Evolutionary conservation across 768 basidiomycete species (phyloP), one percentile per base, ranked within the genome.

Genomic region (Mycena albidolilacea): DNA sequence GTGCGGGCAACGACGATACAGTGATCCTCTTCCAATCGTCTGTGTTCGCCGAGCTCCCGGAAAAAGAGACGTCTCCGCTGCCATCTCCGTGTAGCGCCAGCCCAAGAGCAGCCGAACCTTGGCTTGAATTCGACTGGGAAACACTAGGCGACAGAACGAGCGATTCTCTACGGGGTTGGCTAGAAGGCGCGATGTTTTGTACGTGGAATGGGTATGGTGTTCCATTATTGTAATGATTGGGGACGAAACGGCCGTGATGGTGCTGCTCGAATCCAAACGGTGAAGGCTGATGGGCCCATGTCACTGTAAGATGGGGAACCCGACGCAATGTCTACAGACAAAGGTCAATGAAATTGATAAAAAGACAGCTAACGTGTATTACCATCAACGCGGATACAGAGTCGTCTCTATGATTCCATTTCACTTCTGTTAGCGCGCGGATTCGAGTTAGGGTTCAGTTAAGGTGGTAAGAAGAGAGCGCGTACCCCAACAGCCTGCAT

Each of bases 321-420:
- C 87, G 85, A 69, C 91, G 89, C 74, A 95, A 85, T 5, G 92
- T 89, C 94, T 95, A 73, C 9, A n/a, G 37, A 63, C 60, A 30
- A 21, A 64, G n/a, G 43, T 64, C 38, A 41, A 60, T 64, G 75
- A 5, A 67, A 43, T 12, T 39, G 44, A 48, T 30, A 41, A 65
- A 61, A 43, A 38, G 35, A 39, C 41, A 21, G 23, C 54, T 30
- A 57, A 35, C 19, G 80, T 84, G 67, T 79, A 12, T 54, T 54
- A 93, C 94, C 88, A 90, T 89, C 59, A 93, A 84, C 30, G 94
- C 94, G 72, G 84, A 89, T 52, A 94, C 87, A 71, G 91, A 93
- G 75, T 95, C 91, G 71, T 94, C 91, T 54, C 94, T 87, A 79
- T 93, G 89, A 37, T 87, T 84, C 92, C 93, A 96, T 78, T 95